phyloP scores from a whole-genome alignment of 352 stramenopile species.

The Bremia lactucae region DNA sequence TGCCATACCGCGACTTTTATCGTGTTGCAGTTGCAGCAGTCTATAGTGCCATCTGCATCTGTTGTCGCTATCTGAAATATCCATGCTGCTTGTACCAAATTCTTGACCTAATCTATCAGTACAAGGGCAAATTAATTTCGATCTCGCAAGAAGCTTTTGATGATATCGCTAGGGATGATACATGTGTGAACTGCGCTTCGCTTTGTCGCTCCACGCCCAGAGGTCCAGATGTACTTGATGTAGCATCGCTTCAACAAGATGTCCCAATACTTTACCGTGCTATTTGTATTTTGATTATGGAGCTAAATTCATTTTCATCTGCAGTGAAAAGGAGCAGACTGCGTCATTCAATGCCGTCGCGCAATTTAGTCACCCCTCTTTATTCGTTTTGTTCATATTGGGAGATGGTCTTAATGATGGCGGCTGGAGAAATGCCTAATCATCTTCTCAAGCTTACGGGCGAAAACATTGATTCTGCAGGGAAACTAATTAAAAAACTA shows the following conservation, averaged over 20 bases:
- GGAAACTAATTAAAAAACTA: constrained; percentile 27
- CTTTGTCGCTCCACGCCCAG: constrained; percentile 10
- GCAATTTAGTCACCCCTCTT: constrained; percentile 11
- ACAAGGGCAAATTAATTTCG: constrained; percentile 46
- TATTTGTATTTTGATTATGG: constrained; percentile 38
- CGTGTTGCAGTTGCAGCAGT: constrained; percentile 50
- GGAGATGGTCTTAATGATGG: constrained; percentile 47
- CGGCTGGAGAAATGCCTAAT: constrained; percentile 35
- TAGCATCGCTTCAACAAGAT: constrained; percentile 50
- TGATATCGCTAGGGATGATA: constrained; percentile 39
- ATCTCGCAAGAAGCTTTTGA: constrained; percentile 42
- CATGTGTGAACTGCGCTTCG: constrained; percentile 38
- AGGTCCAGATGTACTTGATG: constrained; percentile 1
- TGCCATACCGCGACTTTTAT: constrained; percentile 42
- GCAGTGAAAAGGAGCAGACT: constrained; percentile 60
- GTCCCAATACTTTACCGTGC: constrained; percentile 50
- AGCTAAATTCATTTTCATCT: constrained; percentile 45
- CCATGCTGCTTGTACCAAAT: constrained; percentile 63
- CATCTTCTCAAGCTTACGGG: constrained; percentile 45
- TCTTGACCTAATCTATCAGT: constrained; percentile 54
- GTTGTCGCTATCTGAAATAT: constrained; percentile 47
- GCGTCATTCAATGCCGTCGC: constrained; percentile 26
- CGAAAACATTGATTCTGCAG: constrained; percentile 20
- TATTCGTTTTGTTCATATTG: constrained; percentile 74
- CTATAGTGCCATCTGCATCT: constrained; percentile 67